phyloP scores from a whole-genome alignment of 106 monocot species.

The Vanilla planifolia region DNA sequence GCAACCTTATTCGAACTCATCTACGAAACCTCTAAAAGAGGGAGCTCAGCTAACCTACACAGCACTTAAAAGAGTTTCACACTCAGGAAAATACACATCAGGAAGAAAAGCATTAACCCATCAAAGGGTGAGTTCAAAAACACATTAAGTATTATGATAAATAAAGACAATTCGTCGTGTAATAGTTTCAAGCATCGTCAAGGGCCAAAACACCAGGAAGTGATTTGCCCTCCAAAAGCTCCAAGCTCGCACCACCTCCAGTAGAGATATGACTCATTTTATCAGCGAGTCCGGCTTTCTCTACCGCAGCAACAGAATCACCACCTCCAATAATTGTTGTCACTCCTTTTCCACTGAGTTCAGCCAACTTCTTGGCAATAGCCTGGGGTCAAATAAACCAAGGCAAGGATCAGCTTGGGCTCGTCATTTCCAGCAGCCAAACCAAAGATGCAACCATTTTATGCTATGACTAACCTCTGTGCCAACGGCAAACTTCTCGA shows the following conservation, averaged over 20 bases:
- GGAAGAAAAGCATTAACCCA: neutral
- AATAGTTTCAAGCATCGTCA: conserved; percentile 38
- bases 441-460: neutral
- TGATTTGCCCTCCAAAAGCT: conserved; percentile 48
- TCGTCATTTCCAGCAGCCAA: neutral
- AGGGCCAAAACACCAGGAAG: conserved; percentile 71
- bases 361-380: conserved; percentile 59
- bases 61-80: neutral
- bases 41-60: neutral
- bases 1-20: neutral
- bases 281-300: conserved; percentile 53
- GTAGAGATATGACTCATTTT: conserved; percentile 75
- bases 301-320: conserved; percentile 58
- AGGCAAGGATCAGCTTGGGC: neutral
- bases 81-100: neutral
- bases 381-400: conserved; percentile 20
- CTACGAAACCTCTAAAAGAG: neutral
- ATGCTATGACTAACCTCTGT: conserved; percentile 35
- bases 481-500: conserved; percentile 57
- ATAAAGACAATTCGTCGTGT: too few species aligned
- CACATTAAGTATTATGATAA: neutral
- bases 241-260: conserved; percentile 60
- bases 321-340: conserved; percentile 62
- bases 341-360: conserved; percentile 35
- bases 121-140: neutral